Evolutionary conservation across 2,329 filamentous ascomycete genomes (phyloP), one percentile per base, ranked within the genome.

Genomic region (Hymenoscyphus linearis): DNA sequence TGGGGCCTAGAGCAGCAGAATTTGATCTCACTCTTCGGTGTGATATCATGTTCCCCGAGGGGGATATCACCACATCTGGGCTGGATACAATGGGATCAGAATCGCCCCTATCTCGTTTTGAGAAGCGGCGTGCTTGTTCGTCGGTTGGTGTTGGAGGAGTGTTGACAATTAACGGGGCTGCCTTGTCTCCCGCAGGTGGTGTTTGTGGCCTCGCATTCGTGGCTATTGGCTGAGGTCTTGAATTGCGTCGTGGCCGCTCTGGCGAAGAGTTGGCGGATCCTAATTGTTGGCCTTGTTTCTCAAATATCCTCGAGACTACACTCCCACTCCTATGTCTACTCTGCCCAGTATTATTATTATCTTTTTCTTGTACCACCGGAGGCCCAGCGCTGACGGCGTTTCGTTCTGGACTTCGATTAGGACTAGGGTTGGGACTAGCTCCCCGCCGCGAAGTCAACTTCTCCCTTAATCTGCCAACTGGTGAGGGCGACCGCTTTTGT

Each of bases 1-100:
- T 97, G 35, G 92, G 93, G 27, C 64, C 71, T 44, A 72, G 75
- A 56, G 65, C 75, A 47, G 76, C 73, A 59, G 82, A 84, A 60
- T 80, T 77, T 66, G 85, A 87, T 67, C 83, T 79, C 61, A 80
- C 80, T 40, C 84, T 79, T 77, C 79, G 85, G 80, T 93, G 89
- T 61, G 87, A 84, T 76, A 87, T 90, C 84, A 90, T 90, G 70
- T 83, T 88, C 70, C 84, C 85, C 67, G 85, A 82, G 40, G 84
- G 79, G 66, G 87, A 85, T 53, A 84, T 80, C 50, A 82, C 80
- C 64, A 86, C 82, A 80, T 82, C 78, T 65, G 80, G 57, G 62
- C 72, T 72, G 52, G 65, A 50, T 18, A 62, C 55, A 35, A 60
- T 67, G 40, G 69, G 65, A 54, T 74, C 70, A 37, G 72, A 67